Evolutionary conservation across 2,329 filamentous ascomycete genomes (phyloP), one percentile per base, ranked within the genome.

Genomic region (Diaporthe eres): DNA sequence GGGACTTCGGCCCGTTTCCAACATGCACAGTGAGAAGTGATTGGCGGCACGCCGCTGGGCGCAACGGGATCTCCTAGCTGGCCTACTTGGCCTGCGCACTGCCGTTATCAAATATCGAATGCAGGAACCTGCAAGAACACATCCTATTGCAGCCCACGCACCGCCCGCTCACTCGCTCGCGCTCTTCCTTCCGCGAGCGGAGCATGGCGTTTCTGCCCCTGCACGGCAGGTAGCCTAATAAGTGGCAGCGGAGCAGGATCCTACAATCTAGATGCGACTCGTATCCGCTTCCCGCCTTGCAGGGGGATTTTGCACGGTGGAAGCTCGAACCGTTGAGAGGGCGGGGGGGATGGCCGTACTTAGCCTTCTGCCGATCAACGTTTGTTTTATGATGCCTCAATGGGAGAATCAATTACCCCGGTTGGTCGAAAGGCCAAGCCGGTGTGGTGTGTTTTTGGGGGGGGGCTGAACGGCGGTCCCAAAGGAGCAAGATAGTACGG

Each of bases 101-200:
- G 47, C 49, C 65, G 22, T 70, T 42, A 7, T 42, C 65, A 55
- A 70, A 55, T 70, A 70, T 70, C 65, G 49, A 70, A 70, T 70
- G 65, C 65, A 70, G 65, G 65, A 39, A 70, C 47, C 49, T 70
- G 65, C 65, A 47, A 42, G 22, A 25, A 28, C 65, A 55, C 49
- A 55, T 31, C 47, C 22, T n/a, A 42, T 19, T 28, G 49, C 34
- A 53, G 65, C 65, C 8, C 47, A 47, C 65, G 13, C 65, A 22
- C 8, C 65, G 34, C 49, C 28, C 31, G 49, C 31, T 13, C 31
- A 31, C 42, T 25, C 42, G 17, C 31, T 19, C 65, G 34, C 49
- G 6, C 49, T 28, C 34, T 70, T 25, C 31, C 47, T 53, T 25
- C 47, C 31, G 47, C 22, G 31, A 31, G 8, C 63, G 63, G 28